A percentile compares a stretch with the other conserved stretches of the same genome.
phyloP scores from a whole-genome alignment of 129 eudicot species.

The sunflower (Helianthus annuus) region DNA sequence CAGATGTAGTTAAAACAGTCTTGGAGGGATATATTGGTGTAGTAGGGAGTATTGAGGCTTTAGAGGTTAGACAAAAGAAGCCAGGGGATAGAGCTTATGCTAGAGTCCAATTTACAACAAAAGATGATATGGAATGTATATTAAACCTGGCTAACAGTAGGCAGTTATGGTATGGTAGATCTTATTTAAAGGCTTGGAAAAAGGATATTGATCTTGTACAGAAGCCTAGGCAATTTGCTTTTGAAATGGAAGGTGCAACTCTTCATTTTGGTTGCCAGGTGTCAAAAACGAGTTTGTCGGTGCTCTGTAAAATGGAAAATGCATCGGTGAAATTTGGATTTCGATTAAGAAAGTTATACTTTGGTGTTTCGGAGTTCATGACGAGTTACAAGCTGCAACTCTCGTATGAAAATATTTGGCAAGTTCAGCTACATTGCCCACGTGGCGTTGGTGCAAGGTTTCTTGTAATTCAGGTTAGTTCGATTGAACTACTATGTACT shows the following conservation, averaged over 20 bases:
- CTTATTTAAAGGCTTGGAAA: constrained; percentile 52
- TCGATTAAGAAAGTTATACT: constrained; percentile 55
- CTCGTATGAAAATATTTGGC: constrained; percentile 72
- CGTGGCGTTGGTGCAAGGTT: constrained; percentile 28
- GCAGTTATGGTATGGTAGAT: constrained; percentile 40
- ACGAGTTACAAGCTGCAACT: constrained; percentile 70
- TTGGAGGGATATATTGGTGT: constrained; percentile 54
- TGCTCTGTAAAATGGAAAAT: constrained; percentile 40
- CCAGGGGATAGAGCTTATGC: constrained; percentile 55
- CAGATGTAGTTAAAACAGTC: constrained; percentile 41
- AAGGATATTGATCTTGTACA: constrained; percentile 49
- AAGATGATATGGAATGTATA: constrained; percentile 33
- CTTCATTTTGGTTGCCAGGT: constrained; percentile 77
- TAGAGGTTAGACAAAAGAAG: constrained; percentile 51
- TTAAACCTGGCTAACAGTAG: constrained; percentile 29
- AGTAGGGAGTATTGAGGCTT: constrained; percentile 56
- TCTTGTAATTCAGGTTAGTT: constrained; percentile 74
- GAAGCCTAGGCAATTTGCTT: constrained; percentile 43
- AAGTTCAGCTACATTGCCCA: constrained; percentile 51
- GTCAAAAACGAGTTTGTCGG: constrained; percentile 50
- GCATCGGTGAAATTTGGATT: constrained; percentile 54
- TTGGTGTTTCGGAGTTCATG: constrained; percentile 22
- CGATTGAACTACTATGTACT: constrained; percentile 2
- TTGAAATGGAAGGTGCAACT: constrained; percentile 38
- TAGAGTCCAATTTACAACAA: constrained; percentile 58